Percentiles rank a stretch among this genome's conserved stretches.
phyloP scores from a whole-genome alignment of 768 basidiomycete species.

The Amanita muscaria region DNA sequence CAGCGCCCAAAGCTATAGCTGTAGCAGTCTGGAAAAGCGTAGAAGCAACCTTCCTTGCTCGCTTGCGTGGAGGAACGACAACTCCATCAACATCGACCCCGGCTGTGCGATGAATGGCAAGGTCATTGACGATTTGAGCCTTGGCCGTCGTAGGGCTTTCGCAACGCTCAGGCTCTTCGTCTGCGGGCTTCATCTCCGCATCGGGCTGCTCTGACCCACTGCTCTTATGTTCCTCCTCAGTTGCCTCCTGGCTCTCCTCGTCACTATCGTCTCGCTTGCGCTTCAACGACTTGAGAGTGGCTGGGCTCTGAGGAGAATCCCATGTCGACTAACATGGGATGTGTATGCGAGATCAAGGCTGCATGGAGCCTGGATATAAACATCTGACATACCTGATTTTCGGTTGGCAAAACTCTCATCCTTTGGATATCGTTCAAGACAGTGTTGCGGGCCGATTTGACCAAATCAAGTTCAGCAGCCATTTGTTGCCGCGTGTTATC shows the following conservation, averaged over 20 bases:
- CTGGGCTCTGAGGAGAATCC: conserved; percentile 16
- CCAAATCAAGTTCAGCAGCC: conserved; percentile 33
- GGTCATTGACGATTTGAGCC: conserved; percentile 9
- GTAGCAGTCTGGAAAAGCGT: conserved; percentile 50
- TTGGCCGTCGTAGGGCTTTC: neutral
- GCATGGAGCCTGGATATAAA: neutral
- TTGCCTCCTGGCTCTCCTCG: conserved; percentile 11
- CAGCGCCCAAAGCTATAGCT: conserved; percentile 57
- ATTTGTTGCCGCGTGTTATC: conserved; percentile 37
- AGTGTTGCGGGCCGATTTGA: conserved; percentile 28
- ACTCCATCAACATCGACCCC: conserved; percentile 10
- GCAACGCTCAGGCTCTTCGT: too few relatives aligned
- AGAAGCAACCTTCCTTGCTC: conserved; percentile 34
- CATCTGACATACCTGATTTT: neutral
- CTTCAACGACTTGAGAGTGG: conserved; percentile 38
- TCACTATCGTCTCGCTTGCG: conserved; percentile 49
- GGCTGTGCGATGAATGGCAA: neutral
- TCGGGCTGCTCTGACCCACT: neutral
- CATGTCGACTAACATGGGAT: conserved; percentile 2
- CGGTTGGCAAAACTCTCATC: neutral
- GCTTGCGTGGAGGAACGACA: conserved; percentile 29
- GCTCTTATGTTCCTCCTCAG: conserved; percentile 6
- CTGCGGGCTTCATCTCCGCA: too few relatives aligned
- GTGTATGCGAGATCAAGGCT: conserved; percentile 15
- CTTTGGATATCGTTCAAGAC: neutral